Evolutionary conservation across 495 filamentous ascomycete genomes (phyloP).

Genomic region (Neurospora sp.): DNA sequence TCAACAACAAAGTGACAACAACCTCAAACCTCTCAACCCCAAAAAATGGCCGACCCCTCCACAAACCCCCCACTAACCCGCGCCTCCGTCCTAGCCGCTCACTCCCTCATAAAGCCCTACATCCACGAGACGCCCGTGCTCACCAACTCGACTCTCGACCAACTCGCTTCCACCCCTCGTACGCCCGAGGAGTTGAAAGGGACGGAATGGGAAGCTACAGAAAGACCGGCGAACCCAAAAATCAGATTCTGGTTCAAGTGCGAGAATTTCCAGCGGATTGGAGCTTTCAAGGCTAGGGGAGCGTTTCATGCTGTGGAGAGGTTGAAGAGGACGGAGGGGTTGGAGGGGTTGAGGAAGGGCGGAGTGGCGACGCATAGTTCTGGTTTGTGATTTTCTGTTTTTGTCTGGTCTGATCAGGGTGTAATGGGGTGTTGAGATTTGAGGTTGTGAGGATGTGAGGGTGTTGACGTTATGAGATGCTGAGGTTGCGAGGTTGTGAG

Average conservation of each 20-base stretch:
- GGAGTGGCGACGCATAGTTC: slow-evolving; percentile 90
- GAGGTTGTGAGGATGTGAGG: not conserved
- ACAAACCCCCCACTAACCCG: slow-evolving; percentile 54
- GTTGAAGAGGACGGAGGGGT: slow-evolving; percentile 54
- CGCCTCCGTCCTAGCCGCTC: slow-evolving; percentile 55
- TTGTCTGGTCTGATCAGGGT: not conserved
- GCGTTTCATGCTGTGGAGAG: slow-evolving; percentile 79
- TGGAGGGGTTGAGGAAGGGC: slow-evolving; percentile 38
- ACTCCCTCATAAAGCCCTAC: slow-evolving; percentile 58
- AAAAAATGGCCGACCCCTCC: slow-evolving; percentile 38
- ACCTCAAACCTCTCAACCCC: not conserved
- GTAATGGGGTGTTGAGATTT: not conserved
- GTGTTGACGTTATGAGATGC: not conserved
- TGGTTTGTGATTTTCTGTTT: slow-evolving; percentile 39
- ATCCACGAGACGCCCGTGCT: slow-evolving; percentile 79
- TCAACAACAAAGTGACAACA: not conserved
- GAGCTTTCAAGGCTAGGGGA: slow-evolving; percentile 87
- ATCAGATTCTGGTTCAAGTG: slow-evolving; percentile 89
- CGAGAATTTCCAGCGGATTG: slow-evolving; percentile 84
- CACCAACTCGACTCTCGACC: slow-evolving; percentile 62
- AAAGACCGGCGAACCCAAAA: slow-evolving; percentile 47
- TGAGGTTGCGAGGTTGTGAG: not conserved
- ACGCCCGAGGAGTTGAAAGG: slow-evolving; percentile 38
- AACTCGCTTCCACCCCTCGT: slow-evolving; percentile 59
- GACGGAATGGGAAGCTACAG: slow-evolving; percentile 41